Conservation (phyloP, 202 grass and related monocot genomes). For the Schoenoplectus triqueter region DNA sequence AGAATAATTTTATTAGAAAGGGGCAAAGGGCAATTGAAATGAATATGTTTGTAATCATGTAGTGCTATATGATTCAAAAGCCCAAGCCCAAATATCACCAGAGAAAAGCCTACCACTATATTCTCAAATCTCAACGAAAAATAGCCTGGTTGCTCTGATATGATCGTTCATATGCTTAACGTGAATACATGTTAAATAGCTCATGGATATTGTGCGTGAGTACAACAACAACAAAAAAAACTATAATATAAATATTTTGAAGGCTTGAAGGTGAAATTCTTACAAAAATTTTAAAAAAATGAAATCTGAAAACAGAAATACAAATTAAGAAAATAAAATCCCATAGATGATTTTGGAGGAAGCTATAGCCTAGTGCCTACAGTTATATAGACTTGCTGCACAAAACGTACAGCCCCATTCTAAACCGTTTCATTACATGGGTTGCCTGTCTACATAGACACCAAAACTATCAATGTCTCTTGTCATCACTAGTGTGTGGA, state of each 20-base stretch:
- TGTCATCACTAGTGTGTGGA: neutral
- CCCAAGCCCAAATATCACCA: neutral
- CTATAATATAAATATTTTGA: neutral
- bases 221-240: neutral
- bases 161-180: too few relatives aligned
- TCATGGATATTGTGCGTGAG: too few relatives aligned
- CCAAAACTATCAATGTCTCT: neutral
- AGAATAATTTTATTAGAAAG: too few relatives aligned
- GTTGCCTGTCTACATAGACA: neutral
- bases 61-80: too few relatives aligned
- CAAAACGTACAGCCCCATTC: neutral
- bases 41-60: too few relatives aligned
- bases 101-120: neutral
- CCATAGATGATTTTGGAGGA: neutral
- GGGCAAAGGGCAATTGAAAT: too few relatives aligned
- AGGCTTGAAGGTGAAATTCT: neutral
- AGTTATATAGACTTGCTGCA: neutral
- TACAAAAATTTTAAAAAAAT: neutral
- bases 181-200: too few relatives aligned
- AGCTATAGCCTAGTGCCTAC: neutral
- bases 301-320: neutral
- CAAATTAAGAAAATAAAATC: neutral
- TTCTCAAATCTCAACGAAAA: neutral
- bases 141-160: too few relatives aligned
- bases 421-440: neutral